Percentiles rank a stretch among this genome's conserved stretches.
These are phyloP conservation scores for Dendrobium huoshanense DNA, from an alignment of 106 monocot species.

Conservation along the genomic window DNA sequence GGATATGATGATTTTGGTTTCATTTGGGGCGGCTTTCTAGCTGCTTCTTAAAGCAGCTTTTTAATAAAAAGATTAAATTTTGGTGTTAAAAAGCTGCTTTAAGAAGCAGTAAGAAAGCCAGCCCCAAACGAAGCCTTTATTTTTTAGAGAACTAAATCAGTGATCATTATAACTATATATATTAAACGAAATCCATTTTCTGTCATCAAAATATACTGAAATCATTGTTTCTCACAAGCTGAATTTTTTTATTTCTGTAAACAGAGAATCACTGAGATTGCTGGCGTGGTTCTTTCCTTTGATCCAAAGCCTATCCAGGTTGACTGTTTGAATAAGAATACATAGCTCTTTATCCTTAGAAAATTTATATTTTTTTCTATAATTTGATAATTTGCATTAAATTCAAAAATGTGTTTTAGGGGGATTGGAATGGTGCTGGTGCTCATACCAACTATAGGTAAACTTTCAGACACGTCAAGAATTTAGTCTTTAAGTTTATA, in stretches of 20 bases:
- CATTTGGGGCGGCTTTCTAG: too few species aligned
- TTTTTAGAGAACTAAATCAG: too few species aligned
- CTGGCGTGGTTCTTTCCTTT: slow-evolving; percentile 52
- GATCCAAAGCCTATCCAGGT: slow-evolving; percentile 76
- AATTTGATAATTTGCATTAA: slow-evolving; percentile 1
- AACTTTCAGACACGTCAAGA: background rate
- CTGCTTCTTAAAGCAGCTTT: too few species aligned
- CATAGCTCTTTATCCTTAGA: background rate
- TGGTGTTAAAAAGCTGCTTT: too few species aligned
- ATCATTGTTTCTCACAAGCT: background rate
- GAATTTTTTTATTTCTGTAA: background rate
- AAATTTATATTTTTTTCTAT: background rate
- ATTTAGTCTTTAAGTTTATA: background rate
- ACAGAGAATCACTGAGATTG: slow-evolving; percentile 49
- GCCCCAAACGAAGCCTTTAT: too few species aligned
- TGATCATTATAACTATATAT: too few species aligned
- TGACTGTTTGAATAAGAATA: background rate
- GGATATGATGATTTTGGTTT: too few species aligned
- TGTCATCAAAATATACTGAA: background rate
- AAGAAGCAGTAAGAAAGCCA: too few species aligned
- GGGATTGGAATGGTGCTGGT: slow-evolving; percentile 87
- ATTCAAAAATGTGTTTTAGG: slow-evolving; percentile 20
- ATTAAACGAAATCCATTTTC: background rate
- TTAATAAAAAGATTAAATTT: too few species aligned
- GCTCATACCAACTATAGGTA: slow-evolving; percentile 80